phyloP scores from a whole-genome alignment of 345 rosid genomes.

The Cochlearia excelsa region DNA sequence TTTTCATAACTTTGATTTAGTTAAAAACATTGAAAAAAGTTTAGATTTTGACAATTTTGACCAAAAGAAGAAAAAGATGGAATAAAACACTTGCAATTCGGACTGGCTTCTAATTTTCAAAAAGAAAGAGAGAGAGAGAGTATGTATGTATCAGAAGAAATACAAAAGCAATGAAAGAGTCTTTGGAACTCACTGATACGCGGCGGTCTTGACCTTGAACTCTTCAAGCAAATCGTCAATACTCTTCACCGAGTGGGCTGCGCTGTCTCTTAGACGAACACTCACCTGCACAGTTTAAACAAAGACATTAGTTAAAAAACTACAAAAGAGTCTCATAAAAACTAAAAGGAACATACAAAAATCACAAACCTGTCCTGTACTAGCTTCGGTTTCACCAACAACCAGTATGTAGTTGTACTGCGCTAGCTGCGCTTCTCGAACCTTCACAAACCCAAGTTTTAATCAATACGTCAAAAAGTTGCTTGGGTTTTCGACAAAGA shows the following conservation, averaged over 20 bases:
- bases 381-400: slow-evolving; percentile 86
- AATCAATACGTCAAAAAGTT: neutral
- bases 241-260: slow-evolving; percentile 60
- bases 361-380: slow-evolving; percentile 68
- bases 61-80: too few relatives aligned
- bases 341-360: neutral
- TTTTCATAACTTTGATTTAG: too few relatives aligned
- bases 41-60: too few relatives aligned
- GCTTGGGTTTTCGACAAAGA: too few relatives aligned
- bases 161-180: slow-evolving; percentile 11
- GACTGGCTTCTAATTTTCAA: slow-evolving; percentile 3
- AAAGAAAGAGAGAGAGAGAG: neutral
- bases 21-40: too few relatives aligned
- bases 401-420: slow-evolving; percentile 91
- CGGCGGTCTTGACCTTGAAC: slow-evolving; percentile 53
- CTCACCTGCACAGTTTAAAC: slow-evolving; percentile 55
- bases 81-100: too few relatives aligned
- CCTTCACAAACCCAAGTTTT: slow-evolving; percentile 42
- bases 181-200: slow-evolving; percentile 43
- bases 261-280: slow-evolving; percentile 68
- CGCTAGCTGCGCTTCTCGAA: slow-evolving; percentile 90
- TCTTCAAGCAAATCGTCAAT: slow-evolving; percentile 52
- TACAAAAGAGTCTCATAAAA: neutral
- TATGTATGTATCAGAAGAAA: neutral
- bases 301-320: neutral